Base-by-base conservation (phyloP, 2,329 filamentous ascomycete species). In the Arachnopeziza araneosa region DNA sequence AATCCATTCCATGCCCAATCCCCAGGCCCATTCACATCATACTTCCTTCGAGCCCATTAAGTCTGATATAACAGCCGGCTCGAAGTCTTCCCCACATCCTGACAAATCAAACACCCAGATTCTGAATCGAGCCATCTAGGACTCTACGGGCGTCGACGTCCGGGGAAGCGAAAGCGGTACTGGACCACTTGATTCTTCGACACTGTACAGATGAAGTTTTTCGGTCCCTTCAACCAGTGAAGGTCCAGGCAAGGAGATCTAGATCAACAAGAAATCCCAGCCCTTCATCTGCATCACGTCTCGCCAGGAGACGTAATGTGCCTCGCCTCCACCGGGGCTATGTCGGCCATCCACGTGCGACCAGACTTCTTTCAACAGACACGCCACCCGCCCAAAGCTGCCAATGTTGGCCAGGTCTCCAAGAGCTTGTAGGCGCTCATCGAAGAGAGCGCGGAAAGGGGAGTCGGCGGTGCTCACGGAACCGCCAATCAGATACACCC, bases 221-320 rank as follows among this genome's bases (percentile, higher is more conserved):
- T n/a, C n/a, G 49, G 62, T 62, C 48, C 52, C 62, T 54, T 63
- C 52, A 56, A 64, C 64, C 62, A 65, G 65, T 54, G 36, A 65
- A 59, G 60, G 57, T 26, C 50, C 59, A 50, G 52, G 58, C 53
- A 26, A 36, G 49, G 36, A 55, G 56, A 57, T 70, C 68, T 78
- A 96, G 77, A 97, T 93, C 75, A 97, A 84, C 75, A 97, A 81
- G 78, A 91, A 95, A 74, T 96, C 91, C 93, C 91, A 96, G 68
- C 86, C 86, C 79, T 93, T 95, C 78, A 88, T 85, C 77, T 85
- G 85, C 92, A 97, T 96, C 73, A 93, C 85, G 77, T 96, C 90
- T 78, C 93, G 83, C 93, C 93, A 98, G 86, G 93, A 92, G 76
- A 96, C 84, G 78, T 88, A 88, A 72, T 85, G 86, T 75, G 77